A percentile compares a stretch with the other conserved stretches of the same genome.
Evolutionary conservation across 225 moss, liverwort and hornwort species (phyloP).

Genomic region (Asterella californica): DNA sequence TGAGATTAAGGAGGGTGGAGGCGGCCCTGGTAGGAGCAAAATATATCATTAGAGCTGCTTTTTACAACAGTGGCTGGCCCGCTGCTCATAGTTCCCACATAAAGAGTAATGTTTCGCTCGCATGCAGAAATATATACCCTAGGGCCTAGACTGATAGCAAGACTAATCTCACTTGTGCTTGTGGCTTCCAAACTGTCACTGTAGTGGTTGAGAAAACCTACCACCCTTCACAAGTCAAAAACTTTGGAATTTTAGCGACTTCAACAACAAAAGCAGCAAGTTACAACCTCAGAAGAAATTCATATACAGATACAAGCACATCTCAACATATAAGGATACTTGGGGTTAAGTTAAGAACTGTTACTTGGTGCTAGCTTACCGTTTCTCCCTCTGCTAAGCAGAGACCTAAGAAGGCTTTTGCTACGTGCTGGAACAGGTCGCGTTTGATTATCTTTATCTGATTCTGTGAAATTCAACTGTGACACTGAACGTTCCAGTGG

Average conservation of each 20-base stretch:
- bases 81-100: background rate
- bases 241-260: conserved; percentile 10
- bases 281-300: background rate
- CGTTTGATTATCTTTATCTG: conserved; percentile 40
- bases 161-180: background rate
- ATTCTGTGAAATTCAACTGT: conserved; percentile 38
- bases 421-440: conserved; percentile 41
- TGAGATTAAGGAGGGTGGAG: background rate
- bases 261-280: background rate
- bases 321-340: conserved; percentile 3
- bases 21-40: conserved; percentile 1
- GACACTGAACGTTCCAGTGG: conserved; percentile 38
- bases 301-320: background rate
- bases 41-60: conserved; percentile 13
- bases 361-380: conserved; percentile 47
- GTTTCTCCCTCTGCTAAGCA: conserved; percentile 53
- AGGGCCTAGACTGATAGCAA: background rate
- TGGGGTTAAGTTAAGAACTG: conserved; percentile 23
- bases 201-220: conserved; percentile 19
- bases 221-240: conserved; percentile 29
- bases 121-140: background rate
- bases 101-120: background rate
- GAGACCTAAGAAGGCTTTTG: conserved; percentile 55
- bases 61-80: conserved; percentile 1
- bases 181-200: conserved; percentile 15